Percentiles rank a stretch among this genome's conserved stretches.
Conservation (phyloP, 108 stramenopile genomes). For the Cyclostephanos invisitatus region DNA sequence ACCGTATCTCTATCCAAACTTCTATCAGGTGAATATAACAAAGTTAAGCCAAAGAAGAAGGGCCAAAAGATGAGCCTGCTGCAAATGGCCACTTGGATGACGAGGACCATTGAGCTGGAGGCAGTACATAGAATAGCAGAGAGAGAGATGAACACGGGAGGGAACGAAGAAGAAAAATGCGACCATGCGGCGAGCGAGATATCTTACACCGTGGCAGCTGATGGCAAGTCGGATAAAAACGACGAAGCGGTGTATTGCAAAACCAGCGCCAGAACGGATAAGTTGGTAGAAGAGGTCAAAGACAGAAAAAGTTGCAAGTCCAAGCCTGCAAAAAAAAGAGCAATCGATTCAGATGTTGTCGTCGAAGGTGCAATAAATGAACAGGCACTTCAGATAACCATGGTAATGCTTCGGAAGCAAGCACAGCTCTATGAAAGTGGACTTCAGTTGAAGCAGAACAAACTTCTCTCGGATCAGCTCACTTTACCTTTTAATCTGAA, state of each 20-base stretch:
- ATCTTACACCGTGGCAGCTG: background rate
- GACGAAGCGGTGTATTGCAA: conserved; percentile 5
- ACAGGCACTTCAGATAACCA: background rate
- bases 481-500: conserved; percentile 67
- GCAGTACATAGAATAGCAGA: conserved; percentile 31
- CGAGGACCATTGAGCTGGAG: conserved; percentile 29
- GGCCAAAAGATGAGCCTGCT: conserved; percentile 30
- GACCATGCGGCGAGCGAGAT: background rate
- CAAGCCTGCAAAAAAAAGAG: conserved; percentile 10
- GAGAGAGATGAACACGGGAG: conserved; percentile 11
- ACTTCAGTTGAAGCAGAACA: conserved; percentile 23
- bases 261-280: background rate
- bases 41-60: conserved; percentile 35
- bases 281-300: background rate
- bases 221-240: conserved; percentile 9
- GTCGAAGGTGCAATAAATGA: background rate
- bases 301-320: conserved; percentile 6
- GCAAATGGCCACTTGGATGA: conserved; percentile 25
- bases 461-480: conserved; percentile 20
- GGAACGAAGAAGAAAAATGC: background rate
- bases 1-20: conserved; percentile 37
- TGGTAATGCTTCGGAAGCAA: conserved; percentile 19
- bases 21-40: conserved; percentile 47
- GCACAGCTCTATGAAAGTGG: conserved; percentile 32
- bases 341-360: conserved; percentile 9